These are phyloP conservation scores for Testicularia cyperi DNA, from an alignment of 1,284 basidiomycete species.

Conservation along the genomic window DNA sequence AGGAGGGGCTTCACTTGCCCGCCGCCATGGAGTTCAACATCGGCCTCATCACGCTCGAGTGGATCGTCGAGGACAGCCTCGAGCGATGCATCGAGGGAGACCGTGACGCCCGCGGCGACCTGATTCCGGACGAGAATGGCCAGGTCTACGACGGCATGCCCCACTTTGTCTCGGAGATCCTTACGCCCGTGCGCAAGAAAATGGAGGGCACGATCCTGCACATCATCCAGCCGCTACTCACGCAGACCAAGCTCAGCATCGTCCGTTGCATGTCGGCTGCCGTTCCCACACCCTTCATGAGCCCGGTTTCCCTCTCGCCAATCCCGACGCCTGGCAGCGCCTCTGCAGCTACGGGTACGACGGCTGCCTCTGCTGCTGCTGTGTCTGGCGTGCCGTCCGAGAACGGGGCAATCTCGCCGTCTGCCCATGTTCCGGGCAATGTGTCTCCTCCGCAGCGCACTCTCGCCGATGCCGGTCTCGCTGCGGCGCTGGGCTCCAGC, in stretches of 20 bases:
- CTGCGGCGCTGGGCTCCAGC: not conserved
- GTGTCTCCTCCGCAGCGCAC: constrained; percentile 20
- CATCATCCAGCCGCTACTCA: constrained; percentile 55
- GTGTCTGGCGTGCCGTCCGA: constrained; percentile 9
- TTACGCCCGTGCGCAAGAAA: constrained; percentile 55
- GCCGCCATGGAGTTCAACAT: constrained; percentile 57
- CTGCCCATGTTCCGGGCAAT: constrained; percentile 3
- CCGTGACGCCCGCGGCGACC: constrained; percentile 34
- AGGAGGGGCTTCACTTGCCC: constrained; percentile 43
- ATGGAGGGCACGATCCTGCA: constrained; percentile 59
- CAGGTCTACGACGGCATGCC: constrained; percentile 48
- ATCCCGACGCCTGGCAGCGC: constrained; percentile 16
- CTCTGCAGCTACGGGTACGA: not conserved
- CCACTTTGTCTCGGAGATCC: constrained; percentile 55
- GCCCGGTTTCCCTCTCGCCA: constrained; percentile 26
- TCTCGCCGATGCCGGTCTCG: constrained; percentile 16
- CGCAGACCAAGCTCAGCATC: constrained; percentile 43
- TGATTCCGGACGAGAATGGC: constrained; percentile 43
- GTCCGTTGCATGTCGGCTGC: constrained; percentile 41
- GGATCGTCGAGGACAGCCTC: constrained; percentile 58
- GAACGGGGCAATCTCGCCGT: not conserved
- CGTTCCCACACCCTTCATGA: constrained; percentile 46
- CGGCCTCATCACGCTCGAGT: constrained; percentile 52
- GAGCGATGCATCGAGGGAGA: constrained; percentile 56
- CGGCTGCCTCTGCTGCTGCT: not conserved